Evolutionary conservation across 768 basidiomycete genomes (phyloP), one percentile per base, ranked within the genome.

Genomic region (Rossbeevera mucosa): DNA sequence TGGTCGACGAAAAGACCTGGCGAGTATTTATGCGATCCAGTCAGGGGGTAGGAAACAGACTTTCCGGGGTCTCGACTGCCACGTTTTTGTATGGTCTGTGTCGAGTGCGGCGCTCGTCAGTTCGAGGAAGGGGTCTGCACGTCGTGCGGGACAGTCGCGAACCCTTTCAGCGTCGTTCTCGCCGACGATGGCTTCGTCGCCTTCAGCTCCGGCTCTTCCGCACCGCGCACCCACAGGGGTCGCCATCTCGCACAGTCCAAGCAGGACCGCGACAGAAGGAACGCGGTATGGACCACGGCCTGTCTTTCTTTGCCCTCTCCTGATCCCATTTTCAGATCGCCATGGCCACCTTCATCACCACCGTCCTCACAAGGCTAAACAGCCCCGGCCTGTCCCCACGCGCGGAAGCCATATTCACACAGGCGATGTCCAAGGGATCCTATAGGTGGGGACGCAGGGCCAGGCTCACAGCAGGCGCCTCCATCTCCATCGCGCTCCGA

Each of bases 371-470:
- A 45, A 81, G 80, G 59, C 72, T 90, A 25, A 77, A 78, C 59
- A 76, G 75, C 53, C 68, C 82, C 59, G 83, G 82, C 64, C 71
- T 83, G 60, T 75, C 82, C 55, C 75, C 80, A 58, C 86, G 89
- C 57, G 85, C 85, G 12, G 78, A 77, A 53, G 74, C 75, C 50
- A 68, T 92, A 24, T 91, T 91, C 69, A 78, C 79, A 69, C 81
- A 85, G 58, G 80, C 80, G 22, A 88, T 83, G 80, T 54, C 69
- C 21, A 73, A 73, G 28, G 80, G 78, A 13, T 66, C 72, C 9
- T 85, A 81, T 63, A 80, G 79, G 31, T 93, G 89, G 89, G 90
- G 91, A 31, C 76, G 80, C 47, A 83, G 77, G 56, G 83, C 89
- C 20, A 88, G 80, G 66, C 71, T 81, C 41, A 75, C 80, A 12